These are phyloP conservation scores for Pseudogymnoascus sp. DNA, from an alignment of 2,329 filamentous ascomycete genomes.

Conservation along the genomic window DNA sequence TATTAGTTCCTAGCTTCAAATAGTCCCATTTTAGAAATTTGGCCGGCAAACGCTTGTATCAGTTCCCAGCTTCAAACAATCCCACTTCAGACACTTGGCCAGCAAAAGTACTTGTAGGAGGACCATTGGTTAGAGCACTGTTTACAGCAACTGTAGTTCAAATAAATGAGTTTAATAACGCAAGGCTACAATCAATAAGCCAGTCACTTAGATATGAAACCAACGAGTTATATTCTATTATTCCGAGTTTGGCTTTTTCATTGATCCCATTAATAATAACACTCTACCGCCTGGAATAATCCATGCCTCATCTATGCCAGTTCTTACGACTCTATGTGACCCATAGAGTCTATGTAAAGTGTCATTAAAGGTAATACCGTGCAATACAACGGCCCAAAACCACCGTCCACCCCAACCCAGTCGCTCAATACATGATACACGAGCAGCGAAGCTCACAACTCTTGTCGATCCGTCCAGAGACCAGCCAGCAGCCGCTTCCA, in stretches of 20 bases:
- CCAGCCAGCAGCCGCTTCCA: background rate
- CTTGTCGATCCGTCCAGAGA: background rate
- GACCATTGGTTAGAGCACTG: background rate
- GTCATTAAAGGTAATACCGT: background rate
- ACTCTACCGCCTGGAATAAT: constrained; percentile 1
- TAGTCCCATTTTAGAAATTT: no score
- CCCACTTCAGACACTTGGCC: no score
- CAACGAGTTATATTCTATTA: no score
- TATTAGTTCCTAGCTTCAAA: no score
- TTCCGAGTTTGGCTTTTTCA: background rate
- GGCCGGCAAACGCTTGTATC: no score
- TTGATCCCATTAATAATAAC: constrained; percentile 6
- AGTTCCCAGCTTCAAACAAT: no score
- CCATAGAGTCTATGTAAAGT: background rate
- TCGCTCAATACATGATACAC: constrained; percentile 1
- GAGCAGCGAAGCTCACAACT: constrained; percentile 1
- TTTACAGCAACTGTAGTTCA: background rate
- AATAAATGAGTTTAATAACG: background rate
- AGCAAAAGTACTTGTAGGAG: background rate
- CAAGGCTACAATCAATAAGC: background rate
- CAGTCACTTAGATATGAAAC: background rate
- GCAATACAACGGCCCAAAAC: background rate
- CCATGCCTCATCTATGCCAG: constrained; percentile 1
- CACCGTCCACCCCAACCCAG: background rate
- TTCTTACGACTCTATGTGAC: background rate